Evolutionary conservation across 2,329 filamentous ascomycete genomes (phyloP), one percentile per base, ranked within the genome.

Genomic region (Niveomyces coronatus): DNA sequence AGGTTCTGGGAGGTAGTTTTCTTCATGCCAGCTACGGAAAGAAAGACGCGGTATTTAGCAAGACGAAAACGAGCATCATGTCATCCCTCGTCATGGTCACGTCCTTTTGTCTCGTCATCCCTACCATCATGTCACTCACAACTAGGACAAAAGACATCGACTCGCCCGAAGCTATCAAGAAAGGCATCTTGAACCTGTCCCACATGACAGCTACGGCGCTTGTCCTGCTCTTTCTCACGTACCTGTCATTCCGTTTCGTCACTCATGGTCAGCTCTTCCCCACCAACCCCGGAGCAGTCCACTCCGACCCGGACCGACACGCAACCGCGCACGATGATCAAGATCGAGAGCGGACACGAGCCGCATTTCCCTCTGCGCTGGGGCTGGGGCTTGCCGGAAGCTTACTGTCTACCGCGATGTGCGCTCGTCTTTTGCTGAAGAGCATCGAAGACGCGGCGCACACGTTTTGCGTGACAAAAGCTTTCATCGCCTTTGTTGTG

Each of bases 81-180:
- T 44, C 44, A 4, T 44, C 44, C 10, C 39, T 45, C 28, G 42
- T 45, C 39, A 44, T 45, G 44, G 40, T 42, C 20, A 43, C 38
- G 1, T 44, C 44, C 5, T 44, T 45, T 13, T 45, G 44, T 34
- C 44, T 45, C 4, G 32, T 40, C 14, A 44, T 45, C 17, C 44
- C 44, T 5, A 45, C 44, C 4, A 39, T 44, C 23, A 44, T 45
- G 22, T 38, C 41, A 10, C 30, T 42, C 15, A 42, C 31, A 18
- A 39, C 31, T 10, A 22, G 24, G 32, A 29, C 20, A 5, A 31
- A 35, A 13, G 31, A 27, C 1, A n/a, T 40, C 16, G 37, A 40
- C 16, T 40, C 37, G 3, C 37, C 37, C 3, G 37, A 40, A 7
- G 31, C 37, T 24, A 41, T 40, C 2, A 31, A 39, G 19, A 26